phyloP scores from a whole-genome alignment of 345 rosid genomes.

The Clarkia xantiana region DNA sequence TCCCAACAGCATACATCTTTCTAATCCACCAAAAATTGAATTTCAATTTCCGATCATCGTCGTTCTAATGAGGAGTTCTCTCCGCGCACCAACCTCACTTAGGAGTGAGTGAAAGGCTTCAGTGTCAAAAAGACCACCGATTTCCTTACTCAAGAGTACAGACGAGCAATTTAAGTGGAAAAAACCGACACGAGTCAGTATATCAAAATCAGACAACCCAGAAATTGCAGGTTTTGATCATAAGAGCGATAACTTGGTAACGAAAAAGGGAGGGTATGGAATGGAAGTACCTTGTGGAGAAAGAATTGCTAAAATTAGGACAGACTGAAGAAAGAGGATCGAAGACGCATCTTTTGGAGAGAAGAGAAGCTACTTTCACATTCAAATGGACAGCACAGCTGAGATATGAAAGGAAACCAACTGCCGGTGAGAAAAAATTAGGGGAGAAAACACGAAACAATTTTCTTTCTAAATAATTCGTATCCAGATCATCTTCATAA shows the following conservation, averaged over 20 bases:
- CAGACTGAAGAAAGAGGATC: neutral
- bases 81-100: neutral
- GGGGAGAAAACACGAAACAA: slow-evolving; percentile 6
- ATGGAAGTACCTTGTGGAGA: no score
- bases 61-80: slow-evolving; percentile 1
- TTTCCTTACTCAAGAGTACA: neutral
- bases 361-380: neutral
- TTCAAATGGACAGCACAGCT: neutral
- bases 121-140: no score
- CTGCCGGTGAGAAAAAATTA: slow-evolving; percentile 2
- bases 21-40: slow-evolving; percentile 8
- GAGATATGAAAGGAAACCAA: slow-evolving; percentile 5
- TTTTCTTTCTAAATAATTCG: slow-evolving; percentile 7
- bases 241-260: neutral
- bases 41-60: slow-evolving; percentile 10
- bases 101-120: no score
- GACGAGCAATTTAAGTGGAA: neutral
- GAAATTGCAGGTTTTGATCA: neutral
- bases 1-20: slow-evolving; percentile 67
- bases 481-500: slow-evolving; percentile 1
- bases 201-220: neutral
- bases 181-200: neutral
- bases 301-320: neutral
- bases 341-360: neutral
- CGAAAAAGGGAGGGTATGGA: neutral